Evolutionary conservation across 2,329 filamentous ascomycete genomes (phyloP), one percentile per base, ranked within the genome.

Genomic region (Ploettnerulaceae sp.): DNA sequence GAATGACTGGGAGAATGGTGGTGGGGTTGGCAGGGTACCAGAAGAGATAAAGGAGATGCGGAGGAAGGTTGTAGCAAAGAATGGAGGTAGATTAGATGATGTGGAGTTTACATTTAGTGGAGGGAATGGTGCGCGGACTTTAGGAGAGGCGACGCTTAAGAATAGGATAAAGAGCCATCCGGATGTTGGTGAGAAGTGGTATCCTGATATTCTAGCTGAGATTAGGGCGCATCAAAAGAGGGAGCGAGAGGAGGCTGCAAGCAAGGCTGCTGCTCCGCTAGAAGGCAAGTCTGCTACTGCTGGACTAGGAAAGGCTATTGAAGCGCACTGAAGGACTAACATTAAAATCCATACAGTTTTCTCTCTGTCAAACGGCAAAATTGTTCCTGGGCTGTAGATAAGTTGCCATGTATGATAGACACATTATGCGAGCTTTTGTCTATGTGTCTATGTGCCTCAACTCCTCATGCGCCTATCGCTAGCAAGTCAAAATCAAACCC

Each of bases 111-210:
- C 88, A 2, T 94, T 94, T 61, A 76, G 82, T 81, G 75, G 52
- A 73, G 79, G 46, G 77, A 73, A 61, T 77, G 80, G 12, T 11
- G 57, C 58, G n/a, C 80, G 76, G 62, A 82, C 77, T 55, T 68
- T 94, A 7, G 88, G 89, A 4, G 87, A 94, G 71, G 89, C 88
- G 8, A 94, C 87, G 48, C 68, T 95, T 63, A 76, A 86, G 68
- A 95, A 94, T 67, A 71, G 89, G 11, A 75, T 94, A 57, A 93
- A 90, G 74, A 89, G 84, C 56, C 89, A 95, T 68, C 85, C 84
- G 3, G 89, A 94, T 64, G 89, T 95, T 1, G 87, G 86, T 2
- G 85, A 90, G 71, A 72, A 81, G 58, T 94, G 87, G 80, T 87
- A 85, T 62, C 82, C 82, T 3, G 79, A 84, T 21, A 59, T 70